Base-by-base conservation (phyloP, 345 rosid species). In the Rhodomyrtus tomentosa region DNA sequence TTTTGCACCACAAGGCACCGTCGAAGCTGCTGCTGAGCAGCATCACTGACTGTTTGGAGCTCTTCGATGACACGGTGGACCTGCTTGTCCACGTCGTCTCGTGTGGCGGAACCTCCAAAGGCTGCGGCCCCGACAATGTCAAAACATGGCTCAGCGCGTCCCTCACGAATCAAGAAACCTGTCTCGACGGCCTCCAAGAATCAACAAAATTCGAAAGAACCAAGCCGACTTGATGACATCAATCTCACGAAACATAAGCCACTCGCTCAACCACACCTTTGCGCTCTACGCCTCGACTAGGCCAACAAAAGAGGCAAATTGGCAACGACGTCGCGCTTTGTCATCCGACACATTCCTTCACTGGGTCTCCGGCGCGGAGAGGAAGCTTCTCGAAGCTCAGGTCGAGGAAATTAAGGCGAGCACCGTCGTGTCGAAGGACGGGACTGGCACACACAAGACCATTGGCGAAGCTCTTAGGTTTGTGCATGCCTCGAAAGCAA, bases 301-400 rank as follows among this genome's bases (percentile, higher is more conserved):
- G 72, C 72, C 72, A 58, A 27, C 36, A 1, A 27, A 58, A 36
- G 36, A 27, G 15, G 38, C 9, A 13, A 58, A 29, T 58, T 3
- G 20, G 72, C 72, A 58, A 27, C 20, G 18, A 13, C 72, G 72
- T 58, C 82, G 36, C 8, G 18, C 72, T 58, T 58, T 58, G 20
- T 16, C 27, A 29, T 18, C 29, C 53, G 21, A 27, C 82, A 73
- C 52, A 12, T 84, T 82, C 79, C 86, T 83, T 29, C 45, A 54
- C 54, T 84, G 86, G 86, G 83, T 80, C 48, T 84, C 86, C 1
- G 51, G 56, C 38, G 73, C 25, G 29, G 86, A 84, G 79, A 84
- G 86, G 42, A 54, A 82, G 86, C 72, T 84, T 52, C 83, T 84
- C 2, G 79, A 84, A 42, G 55, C 83, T 16, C n/a, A 79, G 18